Evolutionary conservation across 2,329 filamentous ascomycete species (phyloP).

Genomic region (Domatiomyces catenatus): DNA sequence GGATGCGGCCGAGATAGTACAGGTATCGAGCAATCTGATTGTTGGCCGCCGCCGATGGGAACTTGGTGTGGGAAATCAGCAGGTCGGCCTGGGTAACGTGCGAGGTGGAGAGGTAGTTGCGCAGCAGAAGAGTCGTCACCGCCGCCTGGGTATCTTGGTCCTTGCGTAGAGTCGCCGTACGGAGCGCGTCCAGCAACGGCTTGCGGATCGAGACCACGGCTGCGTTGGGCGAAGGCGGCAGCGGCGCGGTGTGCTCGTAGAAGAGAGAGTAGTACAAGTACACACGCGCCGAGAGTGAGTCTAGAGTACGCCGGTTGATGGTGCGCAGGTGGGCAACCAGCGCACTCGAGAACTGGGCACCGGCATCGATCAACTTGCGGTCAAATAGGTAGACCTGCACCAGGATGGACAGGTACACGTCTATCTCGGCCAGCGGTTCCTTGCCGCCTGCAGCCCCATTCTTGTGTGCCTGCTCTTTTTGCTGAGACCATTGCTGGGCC

Average conservation of each 20-base stretch:
- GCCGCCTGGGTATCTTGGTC: constrained; percentile 95
- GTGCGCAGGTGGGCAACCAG: constrained; percentile 73
- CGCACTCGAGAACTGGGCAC: constrained; percentile 68
- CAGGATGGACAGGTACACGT: constrained; percentile 76
- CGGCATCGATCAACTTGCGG: constrained; percentile 61
- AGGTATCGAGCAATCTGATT: constrained; percentile 96
- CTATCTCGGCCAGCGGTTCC: constrained; percentile 71
- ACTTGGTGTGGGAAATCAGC: constrained; percentile 86
- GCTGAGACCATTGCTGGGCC: constrained; percentile 44
- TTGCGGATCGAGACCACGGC: constrained; percentile 76
- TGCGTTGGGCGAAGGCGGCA: constrained; percentile 77
- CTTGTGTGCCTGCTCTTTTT: constrained; percentile 54
- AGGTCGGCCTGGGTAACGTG: constrained; percentile 95
- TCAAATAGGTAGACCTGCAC: constrained; percentile 81
- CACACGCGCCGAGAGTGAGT: constrained; percentile 83
- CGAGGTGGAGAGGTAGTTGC: constrained; percentile 89
- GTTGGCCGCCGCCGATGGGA: constrained; percentile 85
- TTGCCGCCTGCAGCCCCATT: constrained; percentile 36
- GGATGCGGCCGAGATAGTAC: constrained; percentile 92
- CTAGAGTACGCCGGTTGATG: constrained; percentile 83
- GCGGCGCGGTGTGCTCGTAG: constrained; percentile 74
- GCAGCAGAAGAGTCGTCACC: constrained; percentile 83
- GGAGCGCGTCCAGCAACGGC: constrained; percentile 68
- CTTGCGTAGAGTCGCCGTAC: constrained; percentile 91
- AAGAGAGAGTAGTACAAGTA: constrained; percentile 98